Conservation (phyloP, 192 early-diverging fungal species). For the Linnemannia schmuckeri region DNA sequence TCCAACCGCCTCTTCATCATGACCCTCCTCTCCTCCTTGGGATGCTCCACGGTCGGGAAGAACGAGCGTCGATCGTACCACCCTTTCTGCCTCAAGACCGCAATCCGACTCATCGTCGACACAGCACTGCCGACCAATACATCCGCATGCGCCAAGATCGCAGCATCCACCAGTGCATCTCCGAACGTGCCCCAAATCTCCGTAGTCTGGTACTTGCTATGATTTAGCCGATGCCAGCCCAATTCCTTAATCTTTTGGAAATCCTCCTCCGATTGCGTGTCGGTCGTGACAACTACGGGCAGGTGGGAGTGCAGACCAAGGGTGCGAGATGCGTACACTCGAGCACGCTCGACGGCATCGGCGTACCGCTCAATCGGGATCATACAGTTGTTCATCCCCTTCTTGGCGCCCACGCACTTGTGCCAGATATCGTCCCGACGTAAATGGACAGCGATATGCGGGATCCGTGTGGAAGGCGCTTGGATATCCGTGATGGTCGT, state of each 20-base stretch:
- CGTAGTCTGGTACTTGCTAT: constrained; percentile 11
- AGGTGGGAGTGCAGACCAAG: constrained; percentile 2
- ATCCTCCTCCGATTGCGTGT: constrained; percentile 23
- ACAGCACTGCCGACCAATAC: constrained; percentile 15
- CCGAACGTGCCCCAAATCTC: constrained; percentile 36
- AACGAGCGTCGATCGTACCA: constrained; percentile 29
- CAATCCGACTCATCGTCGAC: constrained; percentile 39
- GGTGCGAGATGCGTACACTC: not conserved
- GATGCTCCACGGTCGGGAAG: not conserved
- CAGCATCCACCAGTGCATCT: constrained; percentile 28
- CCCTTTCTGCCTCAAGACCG: constrained; percentile 8
- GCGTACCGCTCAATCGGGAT: constrained; percentile 17
- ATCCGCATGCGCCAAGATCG: constrained; percentile 48
- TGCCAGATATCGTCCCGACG: constrained; percentile 35
- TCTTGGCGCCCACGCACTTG: constrained; percentile 9
- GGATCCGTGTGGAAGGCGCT: constrained; percentile 10
- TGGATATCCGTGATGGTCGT: not conserved
- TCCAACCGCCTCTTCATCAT: not conserved
- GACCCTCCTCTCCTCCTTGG: not conserved
- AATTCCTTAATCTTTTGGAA: constrained; percentile 15
- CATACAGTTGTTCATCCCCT: not conserved
- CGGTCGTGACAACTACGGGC: constrained; percentile 42
- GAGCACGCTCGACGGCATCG: constrained; percentile 14
- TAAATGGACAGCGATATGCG: constrained; percentile 39
- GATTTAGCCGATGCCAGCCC: constrained; percentile 44